Conservation (phyloP, 148 eudicot species). For the Rhododendron mucronatum region DNA sequence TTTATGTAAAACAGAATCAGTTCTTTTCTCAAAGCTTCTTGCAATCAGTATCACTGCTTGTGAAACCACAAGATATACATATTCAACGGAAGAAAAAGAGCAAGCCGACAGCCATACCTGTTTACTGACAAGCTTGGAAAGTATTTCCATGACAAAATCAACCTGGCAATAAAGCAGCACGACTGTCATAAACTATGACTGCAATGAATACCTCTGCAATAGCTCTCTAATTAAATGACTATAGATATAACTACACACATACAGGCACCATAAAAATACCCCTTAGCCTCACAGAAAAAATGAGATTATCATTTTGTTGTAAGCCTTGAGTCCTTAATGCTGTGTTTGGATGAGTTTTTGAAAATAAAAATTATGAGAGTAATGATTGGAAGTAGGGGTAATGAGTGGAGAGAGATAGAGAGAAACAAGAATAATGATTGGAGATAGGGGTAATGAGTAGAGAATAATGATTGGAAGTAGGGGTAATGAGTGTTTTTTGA, state of each 20-base stretch:
- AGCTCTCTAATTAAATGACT: not conserved
- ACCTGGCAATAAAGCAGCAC: conserved; percentile 47
- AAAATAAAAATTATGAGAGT: too few species aligned
- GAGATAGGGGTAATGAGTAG: too few species aligned
- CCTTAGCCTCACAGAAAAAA: not conserved
- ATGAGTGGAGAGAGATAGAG: too few species aligned
- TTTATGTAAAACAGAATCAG: conserved; percentile 12
- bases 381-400: too few species aligned
- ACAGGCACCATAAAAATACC: not conserved
- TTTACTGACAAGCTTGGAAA: conserved; percentile 73
- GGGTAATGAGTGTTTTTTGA: too few species aligned
- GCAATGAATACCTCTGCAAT: not conserved
- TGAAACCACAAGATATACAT: not conserved
- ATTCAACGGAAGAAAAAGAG: conserved; percentile 1
- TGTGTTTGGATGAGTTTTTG: too few species aligned
- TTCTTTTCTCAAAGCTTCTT: not conserved
- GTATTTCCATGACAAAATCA: conserved; percentile 90
- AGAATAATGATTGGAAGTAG: too few species aligned
- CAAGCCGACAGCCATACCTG: conserved; percentile 48
- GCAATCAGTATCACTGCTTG: conserved; percentile 2
- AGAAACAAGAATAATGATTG: too few species aligned
- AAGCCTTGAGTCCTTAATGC: not conserved
- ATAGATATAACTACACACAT: not conserved
- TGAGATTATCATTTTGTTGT: not conserved
- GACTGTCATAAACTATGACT: not conserved